These are phyloP conservation scores for Trichosporon ovoides DNA, from an alignment of 1,284 basidiomycete species.

Conservation along the genomic window DNA sequence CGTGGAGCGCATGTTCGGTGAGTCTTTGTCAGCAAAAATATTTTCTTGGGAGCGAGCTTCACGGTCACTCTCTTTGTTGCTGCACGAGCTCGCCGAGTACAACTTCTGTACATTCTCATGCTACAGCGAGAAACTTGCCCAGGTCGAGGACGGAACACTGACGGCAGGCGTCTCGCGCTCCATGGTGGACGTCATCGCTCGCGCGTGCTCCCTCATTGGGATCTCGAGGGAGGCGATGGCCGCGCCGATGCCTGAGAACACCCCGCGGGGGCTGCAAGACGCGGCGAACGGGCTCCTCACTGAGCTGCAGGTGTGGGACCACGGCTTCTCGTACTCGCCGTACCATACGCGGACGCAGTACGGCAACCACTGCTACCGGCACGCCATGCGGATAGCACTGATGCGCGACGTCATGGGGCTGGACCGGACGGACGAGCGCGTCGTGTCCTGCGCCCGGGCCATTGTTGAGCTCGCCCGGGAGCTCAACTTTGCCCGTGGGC, in stretches of 20 bases:
- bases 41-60: neutral
- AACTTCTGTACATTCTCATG: too few relatives aligned
- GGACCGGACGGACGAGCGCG: slow-evolving; percentile 29
- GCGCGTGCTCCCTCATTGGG: slow-evolving; percentile 32
- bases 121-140: too few relatives aligned
- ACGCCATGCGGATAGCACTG: slow-evolving; percentile 37
- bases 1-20: slow-evolving; percentile 42
- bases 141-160: neutral
- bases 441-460: slow-evolving; percentile 26
- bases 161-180: slow-evolving; percentile 32
- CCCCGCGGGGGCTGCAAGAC: slow-evolving; percentile 23
- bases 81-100: too few relatives aligned
- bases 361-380: slow-evolving; percentile 41
- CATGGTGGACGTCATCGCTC: slow-evolving; percentile 43
- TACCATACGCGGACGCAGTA: slow-evolving; percentile 39
- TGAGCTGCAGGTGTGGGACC: slow-evolving; percentile 39
- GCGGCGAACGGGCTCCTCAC: slow-evolving; percentile 34
- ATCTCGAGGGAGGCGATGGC: slow-evolving; percentile 17
- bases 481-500: slow-evolving; percentile 23
- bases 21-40: slow-evolving; percentile 3
- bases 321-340: slow-evolving; percentile 36
- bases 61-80: too few relatives aligned
- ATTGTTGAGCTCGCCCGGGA: slow-evolving; percentile 42
- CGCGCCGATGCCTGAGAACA: slow-evolving; percentile 1
- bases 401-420: slow-evolving; percentile 38